Evolutionary conservation across 2,329 filamentous ascomycete species (phyloP).

Genomic region (Ascochyta viciae-villosae): DNA sequence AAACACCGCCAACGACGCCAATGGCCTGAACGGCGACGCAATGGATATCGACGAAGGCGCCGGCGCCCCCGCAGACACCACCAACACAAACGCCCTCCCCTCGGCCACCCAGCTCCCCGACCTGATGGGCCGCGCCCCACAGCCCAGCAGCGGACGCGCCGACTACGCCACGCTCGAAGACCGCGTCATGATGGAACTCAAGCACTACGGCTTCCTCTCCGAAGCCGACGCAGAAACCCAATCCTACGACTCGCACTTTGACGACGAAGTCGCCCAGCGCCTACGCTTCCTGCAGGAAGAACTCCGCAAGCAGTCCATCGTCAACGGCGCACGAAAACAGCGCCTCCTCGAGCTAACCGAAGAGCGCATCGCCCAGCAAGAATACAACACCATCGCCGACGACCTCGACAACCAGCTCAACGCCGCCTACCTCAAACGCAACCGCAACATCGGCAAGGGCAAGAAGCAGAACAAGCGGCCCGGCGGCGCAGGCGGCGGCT

Average conservation of each 20-base stretch:
- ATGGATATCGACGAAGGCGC: conserved; percentile 56
- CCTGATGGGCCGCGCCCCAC: conserved; percentile 80
- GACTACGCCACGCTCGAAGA: conserved; percentile 90
- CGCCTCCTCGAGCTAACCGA: conserved; percentile 86
- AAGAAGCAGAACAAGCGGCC: conserved; percentile 84
- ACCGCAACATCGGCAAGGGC: conserved; percentile 89
- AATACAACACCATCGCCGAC: conserved; percentile 95
- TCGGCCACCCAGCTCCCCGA: conserved; percentile 83
- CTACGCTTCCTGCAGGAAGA: conserved; percentile 84
- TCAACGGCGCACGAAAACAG: conserved; percentile 90
- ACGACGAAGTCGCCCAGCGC: conserved; percentile 92
- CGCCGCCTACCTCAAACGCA: conserved; percentile 93
- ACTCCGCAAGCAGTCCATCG: conserved; percentile 80
- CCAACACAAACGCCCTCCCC: conserved; percentile 55
- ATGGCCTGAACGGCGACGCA: conserved; percentile 59
- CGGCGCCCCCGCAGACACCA: conserved; percentile 40
- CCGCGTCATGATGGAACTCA: conserved; percentile 87
- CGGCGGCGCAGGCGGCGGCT: conserved; percentile 76
- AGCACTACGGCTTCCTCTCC: conserved; percentile 86
- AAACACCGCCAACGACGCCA: conserved; percentile 61
- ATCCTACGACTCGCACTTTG: conserved; percentile 87
- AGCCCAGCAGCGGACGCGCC: conserved; percentile 69
- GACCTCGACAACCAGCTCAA: conserved; percentile 96
- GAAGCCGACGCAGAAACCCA: conserved; percentile 71
- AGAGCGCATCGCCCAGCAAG: conserved; percentile 93